Evolutionary conservation across 2,329 filamentous ascomycete species (phyloP), one percentile per base, ranked within the genome.

Genomic region (Macrophomina tecta): DNA sequence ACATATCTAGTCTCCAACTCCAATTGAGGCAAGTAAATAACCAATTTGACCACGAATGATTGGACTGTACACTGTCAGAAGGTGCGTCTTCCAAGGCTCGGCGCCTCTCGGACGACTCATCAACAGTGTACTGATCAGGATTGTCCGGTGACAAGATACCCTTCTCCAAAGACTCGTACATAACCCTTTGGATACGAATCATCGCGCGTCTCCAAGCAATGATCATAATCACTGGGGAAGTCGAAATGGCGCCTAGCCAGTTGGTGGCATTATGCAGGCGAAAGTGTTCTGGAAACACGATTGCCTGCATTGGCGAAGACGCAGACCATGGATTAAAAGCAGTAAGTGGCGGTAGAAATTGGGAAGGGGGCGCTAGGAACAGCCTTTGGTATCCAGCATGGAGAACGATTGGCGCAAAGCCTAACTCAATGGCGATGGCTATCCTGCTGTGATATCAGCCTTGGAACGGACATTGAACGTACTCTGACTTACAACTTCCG

Each of bases 31-130:
- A 51, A 8, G 62, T 46, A 32, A 78, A 66, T 6, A 76, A 12
- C 38, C 65, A 74, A 36, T 72, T 71, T 32, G 78, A 71, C 5
- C 67, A 64, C 14, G 67, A 68, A 18, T 73, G 70, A 18, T 77
- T 72, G 16, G 5, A 62, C 64, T 34, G 75, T 72, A 32, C 75
- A 73, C 60, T 18, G 12, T 53, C 34, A 2, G 11, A 5, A 9
- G 16, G 3, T 12, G 14, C 45, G 69, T 67, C 60, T 68, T 70
- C 36, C 71, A 72, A 9, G 23, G 73, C 70, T 12, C 75, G 69
- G 38, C 71, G 72, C 6, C 71, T 64, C 14, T 78, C 74, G 12
- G 77, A 71, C 18, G 73, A 73, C 67, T 77, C 75, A 38, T 71
- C 73, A 12, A 75, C 69, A 4, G 68, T 68, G 30, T 67, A 67